Conservation (phyloP, 1,284 basidiomycete species). For the Athelia sp. region DNA sequence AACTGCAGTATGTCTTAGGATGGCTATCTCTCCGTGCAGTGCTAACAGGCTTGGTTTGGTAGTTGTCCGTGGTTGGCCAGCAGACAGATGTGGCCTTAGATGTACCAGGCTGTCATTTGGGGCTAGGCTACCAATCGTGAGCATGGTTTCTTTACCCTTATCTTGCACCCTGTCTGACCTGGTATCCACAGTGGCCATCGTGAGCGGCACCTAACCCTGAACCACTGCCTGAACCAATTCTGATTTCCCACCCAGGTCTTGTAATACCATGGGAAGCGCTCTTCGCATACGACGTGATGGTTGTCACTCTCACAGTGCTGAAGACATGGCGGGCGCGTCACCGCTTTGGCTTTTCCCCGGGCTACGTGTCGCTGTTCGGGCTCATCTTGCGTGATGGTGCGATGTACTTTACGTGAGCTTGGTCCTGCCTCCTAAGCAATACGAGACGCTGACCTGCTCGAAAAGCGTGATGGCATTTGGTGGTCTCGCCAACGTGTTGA, state of each 20-base stretch:
- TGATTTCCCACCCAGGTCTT: no score
- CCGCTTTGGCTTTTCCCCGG: background rate
- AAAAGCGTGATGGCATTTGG: no score
- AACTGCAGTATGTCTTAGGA: background rate
- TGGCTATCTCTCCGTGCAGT: no score
- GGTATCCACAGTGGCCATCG: background rate
- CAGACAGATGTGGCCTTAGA: background rate
- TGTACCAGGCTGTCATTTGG: background rate
- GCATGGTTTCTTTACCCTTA: background rate
- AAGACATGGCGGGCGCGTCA: background rate
- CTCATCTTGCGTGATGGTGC: background rate
- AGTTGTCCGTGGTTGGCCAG: background rate
- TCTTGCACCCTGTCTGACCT: background rate
- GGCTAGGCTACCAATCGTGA: no score
- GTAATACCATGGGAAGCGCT: slow-evolving; percentile 1
- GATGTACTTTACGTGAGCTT: background rate
- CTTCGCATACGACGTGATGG: background rate
- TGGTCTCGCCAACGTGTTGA: background rate
- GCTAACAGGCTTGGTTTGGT: no score
- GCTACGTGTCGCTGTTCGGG: background rate
- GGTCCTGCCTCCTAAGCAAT: background rate
- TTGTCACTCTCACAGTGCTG: background rate
- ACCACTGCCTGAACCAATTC: no score
- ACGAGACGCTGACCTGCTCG: no score
- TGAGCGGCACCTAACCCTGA: background rate